A percentile compares a stretch with the other conserved stretches of the same genome.
phyloP scores from a whole-genome alignment of 371 early-diverging fungal species.

The Blastocladiella emersonii region DNA sequence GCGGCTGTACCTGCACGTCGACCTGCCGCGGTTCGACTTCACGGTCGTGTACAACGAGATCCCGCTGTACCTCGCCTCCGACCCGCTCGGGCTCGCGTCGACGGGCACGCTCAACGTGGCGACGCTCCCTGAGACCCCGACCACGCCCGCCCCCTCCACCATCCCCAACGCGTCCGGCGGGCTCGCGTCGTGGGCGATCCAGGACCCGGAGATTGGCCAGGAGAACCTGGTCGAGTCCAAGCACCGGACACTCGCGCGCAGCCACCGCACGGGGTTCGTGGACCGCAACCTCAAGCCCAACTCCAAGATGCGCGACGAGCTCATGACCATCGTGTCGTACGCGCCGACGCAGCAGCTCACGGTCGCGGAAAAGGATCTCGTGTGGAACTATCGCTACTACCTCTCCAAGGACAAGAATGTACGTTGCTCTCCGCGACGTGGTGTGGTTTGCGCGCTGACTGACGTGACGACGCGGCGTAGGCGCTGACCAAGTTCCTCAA shows the following conservation, averaged over 20 bases:
- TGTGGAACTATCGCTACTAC: constrained; percentile 94
- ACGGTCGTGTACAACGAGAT: constrained; percentile 79
- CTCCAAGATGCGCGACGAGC: constrained; percentile 79
- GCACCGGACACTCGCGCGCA: constrained; percentile 79
- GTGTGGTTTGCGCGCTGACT: neutral
- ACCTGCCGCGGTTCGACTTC: constrained; percentile 86
- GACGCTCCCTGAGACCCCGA: neutral
- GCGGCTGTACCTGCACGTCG: constrained; percentile 56
- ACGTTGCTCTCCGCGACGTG: constrained; percentile 9
- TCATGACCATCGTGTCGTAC: constrained; percentile 78
- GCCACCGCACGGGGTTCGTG: constrained; percentile 75
- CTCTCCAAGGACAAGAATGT: constrained; percentile 76
- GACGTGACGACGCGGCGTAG: constrained; percentile 19
- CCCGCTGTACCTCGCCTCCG: constrained; percentile 19
- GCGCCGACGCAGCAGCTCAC: constrained; percentile 74
- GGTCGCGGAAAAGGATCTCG: constrained; percentile 73
- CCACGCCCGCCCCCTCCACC: neutral
- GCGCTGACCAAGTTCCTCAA: constrained; percentile 92
- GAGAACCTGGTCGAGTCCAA: constrained; percentile 93
- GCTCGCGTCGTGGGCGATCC: neutral
- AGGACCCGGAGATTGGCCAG: constrained; percentile 54
- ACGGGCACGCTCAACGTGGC: neutral
- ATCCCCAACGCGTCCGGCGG: too few relatives aligned
- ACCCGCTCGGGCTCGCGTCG: neutral
- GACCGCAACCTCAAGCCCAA: constrained; percentile 91